Conservation (phyloP, 1,139 yeast species). For the Saccharomyces hybrid region DNA sequence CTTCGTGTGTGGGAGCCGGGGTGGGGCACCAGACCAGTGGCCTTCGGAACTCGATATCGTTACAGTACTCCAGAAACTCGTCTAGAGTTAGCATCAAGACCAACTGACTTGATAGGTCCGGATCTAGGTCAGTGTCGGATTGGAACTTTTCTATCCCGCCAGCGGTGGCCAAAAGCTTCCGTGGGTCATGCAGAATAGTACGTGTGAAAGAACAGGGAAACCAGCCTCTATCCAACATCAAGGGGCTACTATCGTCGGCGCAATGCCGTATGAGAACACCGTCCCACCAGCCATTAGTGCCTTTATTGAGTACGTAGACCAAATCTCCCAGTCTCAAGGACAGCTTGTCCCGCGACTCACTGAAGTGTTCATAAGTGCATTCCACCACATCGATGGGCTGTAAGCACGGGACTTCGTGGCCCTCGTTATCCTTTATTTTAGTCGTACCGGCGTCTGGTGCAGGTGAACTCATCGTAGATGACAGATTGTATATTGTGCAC, state of each 20-base stretch:
- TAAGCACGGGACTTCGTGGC: not conserved
- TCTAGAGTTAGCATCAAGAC: not conserved
- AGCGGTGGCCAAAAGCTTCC: not conserved
- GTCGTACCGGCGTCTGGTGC: not conserved
- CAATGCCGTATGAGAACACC: slow-evolving; percentile 39
- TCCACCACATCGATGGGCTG: slow-evolving; percentile 13
- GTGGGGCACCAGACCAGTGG: not conserved
- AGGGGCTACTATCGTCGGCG: slow-evolving; percentile 21
- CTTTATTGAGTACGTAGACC: slow-evolving; percentile 36
- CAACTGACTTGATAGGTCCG: not conserved
- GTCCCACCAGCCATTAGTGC: slow-evolving; percentile 71
- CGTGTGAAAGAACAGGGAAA: slow-evolving; percentile 45
- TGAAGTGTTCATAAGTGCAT: slow-evolving; percentile 8
- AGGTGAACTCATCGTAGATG: not conserved
- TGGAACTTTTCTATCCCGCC: not conserved
- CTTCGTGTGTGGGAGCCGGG: not conserved
- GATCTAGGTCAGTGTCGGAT: not conserved
- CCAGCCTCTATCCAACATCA: slow-evolving; percentile 45
- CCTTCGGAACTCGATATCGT: not conserved
- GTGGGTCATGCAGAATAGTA: slow-evolving; percentile 3
- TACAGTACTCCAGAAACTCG: not conserved
- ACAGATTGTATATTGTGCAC: not conserved
- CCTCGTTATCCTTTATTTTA: not conserved
- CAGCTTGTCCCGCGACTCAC: slow-evolving; percentile 6
- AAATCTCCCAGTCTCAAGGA: slow-evolving; percentile 25